Percentiles rank a stretch among this genome's conserved stretches.
phyloP scores from a whole-genome alignment of 2,329 filamentous ascomycete genomes.

The Coleophoma cylindrospora region DNA sequence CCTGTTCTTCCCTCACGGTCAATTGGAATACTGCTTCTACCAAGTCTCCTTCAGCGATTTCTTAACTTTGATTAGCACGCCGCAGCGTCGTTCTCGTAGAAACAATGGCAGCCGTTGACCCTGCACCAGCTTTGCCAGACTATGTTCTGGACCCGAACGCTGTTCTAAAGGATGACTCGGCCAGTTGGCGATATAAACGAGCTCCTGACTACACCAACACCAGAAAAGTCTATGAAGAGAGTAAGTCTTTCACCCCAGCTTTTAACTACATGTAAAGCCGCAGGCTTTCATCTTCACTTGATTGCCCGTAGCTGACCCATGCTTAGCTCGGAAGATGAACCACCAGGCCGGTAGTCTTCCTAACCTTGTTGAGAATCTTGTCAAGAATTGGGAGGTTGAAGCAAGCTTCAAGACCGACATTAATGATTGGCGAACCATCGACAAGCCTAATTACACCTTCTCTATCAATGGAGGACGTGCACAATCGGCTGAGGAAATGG shows the following conservation, averaged over 20 bases:
- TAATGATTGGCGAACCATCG: constrained; percentile 61
- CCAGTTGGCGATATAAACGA: constrained; percentile 54
- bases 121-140: constrained; percentile 38
- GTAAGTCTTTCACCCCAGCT: constrained; percentile 33
- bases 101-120: constrained; percentile 12
- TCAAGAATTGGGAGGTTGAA: constrained; percentile 71
- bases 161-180: constrained; percentile 45
- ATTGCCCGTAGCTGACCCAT: background rate
- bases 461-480: constrained; percentile 56
- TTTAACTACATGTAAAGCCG: background rate
- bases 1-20: too few species aligned
- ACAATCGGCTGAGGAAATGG: constrained; percentile 57
- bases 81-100: too few species aligned
- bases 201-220: constrained; percentile 63
- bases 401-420: constrained; percentile 61
- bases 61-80: too few species aligned
- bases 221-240: constrained; percentile 50
- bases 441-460: constrained; percentile 54
- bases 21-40: too few species aligned
- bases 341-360: constrained; percentile 53
- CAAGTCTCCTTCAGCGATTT: too few species aligned
- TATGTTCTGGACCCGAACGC: constrained; percentile 55
- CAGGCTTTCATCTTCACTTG: background rate
- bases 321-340: constrained; percentile 48
- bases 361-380: constrained; percentile 60